Base-by-base conservation (phyloP, 139 green algal species). In the Diplosphaera chodatii region DNA sequence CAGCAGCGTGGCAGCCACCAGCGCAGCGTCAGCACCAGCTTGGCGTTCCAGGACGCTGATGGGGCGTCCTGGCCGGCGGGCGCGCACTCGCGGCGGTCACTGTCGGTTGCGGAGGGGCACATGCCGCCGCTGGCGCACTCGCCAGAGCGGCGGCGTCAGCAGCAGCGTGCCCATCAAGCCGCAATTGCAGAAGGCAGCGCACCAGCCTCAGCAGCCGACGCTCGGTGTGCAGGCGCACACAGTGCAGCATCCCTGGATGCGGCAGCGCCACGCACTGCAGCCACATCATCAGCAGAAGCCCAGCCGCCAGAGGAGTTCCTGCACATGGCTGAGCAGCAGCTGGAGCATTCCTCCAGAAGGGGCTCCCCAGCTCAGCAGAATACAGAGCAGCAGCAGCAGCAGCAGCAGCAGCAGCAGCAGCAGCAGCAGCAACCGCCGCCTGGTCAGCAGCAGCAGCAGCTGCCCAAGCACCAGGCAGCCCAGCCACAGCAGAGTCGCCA, bases 361-460 rank as follows among this genome's bases (percentile, higher is more conserved):
- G 62, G 63, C 28, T 29, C 71, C 28, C 41, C 37, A 4, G 21
- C 32, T 4, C 31, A 80, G 63, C 70, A 37, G 65, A 22, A 55
- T 21, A 21, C n/a, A 48, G 37, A 48, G 13, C 34, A 40, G 74
- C 33, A 20, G 32, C 32, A 20, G 37, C 72, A 55, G 32, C 63
- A 67, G 25, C 67, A 32, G 37, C 63, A 67, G 69, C 10, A 21
- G 69, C 56, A 68, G 18, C 25, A 68, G 34, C 55, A 56, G 59
- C 21, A 34, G 34, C 16, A 25, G 48, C 48, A 3, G 18, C 48
- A 59, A 18, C 18, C 10, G 48, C 10, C 16, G 48, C 8, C 3
- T 3, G 3, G 3, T 10, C 48, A 59, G 48, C 48, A 3, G 48
- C 37, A 13, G 37, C 37, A 48, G 37, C 37, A 48, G 37, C 37